A percentile compares a stretch with the other conserved stretches of the same genome.
These are phyloP conservation scores for Alternaria consortialis DNA, from an alignment of 2,329 filamentous ascomycete species.

Conservation along the genomic window DNA sequence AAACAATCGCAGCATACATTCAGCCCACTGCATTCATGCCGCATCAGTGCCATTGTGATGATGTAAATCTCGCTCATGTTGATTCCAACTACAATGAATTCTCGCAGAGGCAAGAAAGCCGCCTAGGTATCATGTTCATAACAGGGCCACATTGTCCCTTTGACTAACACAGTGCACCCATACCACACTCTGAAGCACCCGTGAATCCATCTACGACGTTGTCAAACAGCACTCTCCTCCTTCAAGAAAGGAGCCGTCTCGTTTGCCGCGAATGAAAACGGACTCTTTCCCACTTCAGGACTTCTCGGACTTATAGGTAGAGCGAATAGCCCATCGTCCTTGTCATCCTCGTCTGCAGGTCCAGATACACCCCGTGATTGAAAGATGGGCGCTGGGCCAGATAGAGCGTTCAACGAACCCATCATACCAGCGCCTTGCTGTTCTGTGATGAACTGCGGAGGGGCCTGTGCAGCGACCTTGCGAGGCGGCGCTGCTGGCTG, in stretches of 20 bases:
- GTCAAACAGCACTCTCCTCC: slow-evolving; percentile 40
- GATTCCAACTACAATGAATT: slow-evolving; percentile 1
- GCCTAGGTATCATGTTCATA: slow-evolving; percentile 28
- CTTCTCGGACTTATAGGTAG: slow-evolving; percentile 86
- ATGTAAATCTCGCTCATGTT: not conserved
- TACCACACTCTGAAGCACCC: slow-evolving; percentile 4
- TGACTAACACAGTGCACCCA: slow-evolving; percentile 4
- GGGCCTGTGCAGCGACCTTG: slow-evolving; percentile 44
- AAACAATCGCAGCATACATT: not conserved
- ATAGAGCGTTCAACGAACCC: slow-evolving; percentile 57
- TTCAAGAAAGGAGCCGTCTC: slow-evolving; percentile 47
- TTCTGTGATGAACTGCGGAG: slow-evolving; percentile 51
- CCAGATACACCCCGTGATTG: slow-evolving; percentile 42
- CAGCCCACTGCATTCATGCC: not conserved
- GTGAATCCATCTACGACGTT: not conserved
- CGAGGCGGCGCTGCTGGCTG: slow-evolving; percentile 38
- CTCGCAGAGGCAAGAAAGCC: slow-evolving; percentile 7
- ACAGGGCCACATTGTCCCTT: slow-evolving; percentile 6
- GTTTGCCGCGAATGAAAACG: slow-evolving; percentile 69
- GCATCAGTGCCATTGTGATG: not conserved
- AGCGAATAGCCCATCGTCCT: slow-evolving; percentile 85
- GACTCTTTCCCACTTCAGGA: slow-evolving; percentile 84
- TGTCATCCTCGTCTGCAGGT: slow-evolving; percentile 58
- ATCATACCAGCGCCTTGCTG: slow-evolving; percentile 53
- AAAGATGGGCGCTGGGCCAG: slow-evolving; percentile 41